Conservation (phyloP, 2,329 filamentous ascomycete species). For the Mollisia scopiformis region DNA sequence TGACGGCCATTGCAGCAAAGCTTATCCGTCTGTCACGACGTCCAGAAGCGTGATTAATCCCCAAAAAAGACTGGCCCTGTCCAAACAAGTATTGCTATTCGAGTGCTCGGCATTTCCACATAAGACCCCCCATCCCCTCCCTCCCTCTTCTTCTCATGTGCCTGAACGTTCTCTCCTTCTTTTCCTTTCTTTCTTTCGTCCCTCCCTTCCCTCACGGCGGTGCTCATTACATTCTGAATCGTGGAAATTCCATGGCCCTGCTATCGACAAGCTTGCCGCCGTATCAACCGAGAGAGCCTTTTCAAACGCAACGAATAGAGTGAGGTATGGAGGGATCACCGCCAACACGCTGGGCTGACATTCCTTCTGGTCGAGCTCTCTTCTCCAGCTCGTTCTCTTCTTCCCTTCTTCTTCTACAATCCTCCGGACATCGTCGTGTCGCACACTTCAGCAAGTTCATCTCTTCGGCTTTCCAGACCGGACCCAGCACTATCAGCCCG, state of each 20-base stretch:
- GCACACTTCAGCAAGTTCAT: slow-evolving; percentile 4
- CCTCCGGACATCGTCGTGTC: slow-evolving; percentile 7
- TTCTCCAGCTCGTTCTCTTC: slow-evolving; percentile 2
- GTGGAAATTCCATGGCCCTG: slow-evolving; percentile 5
- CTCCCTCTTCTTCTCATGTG: slow-evolving; percentile 14
- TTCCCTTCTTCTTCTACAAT: slow-evolving; percentile 7
- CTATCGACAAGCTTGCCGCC: slow-evolving; percentile 17
- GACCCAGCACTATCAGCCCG: slow-evolving; percentile 4
- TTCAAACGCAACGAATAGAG: slow-evolving; percentile 21
- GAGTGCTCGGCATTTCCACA: slow-evolving; percentile 30
- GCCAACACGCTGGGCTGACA: slow-evolving; percentile 8
- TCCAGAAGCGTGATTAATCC: slow-evolving; percentile 29
- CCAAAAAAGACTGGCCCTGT: slow-evolving; percentile 28
- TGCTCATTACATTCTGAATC: slow-evolving; percentile 1
- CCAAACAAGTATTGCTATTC: slow-evolving; percentile 21
- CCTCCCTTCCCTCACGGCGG: slow-evolving; percentile 8
- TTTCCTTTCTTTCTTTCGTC: slow-evolving; percentile 8
- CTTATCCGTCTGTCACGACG: slow-evolving; percentile 28
- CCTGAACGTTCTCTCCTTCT: slow-evolving; percentile 1
- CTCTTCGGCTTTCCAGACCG: not conserved
- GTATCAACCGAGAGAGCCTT: slow-evolving; percentile 22
- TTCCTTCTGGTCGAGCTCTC: not conserved
- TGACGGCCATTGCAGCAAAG: slow-evolving; percentile 20
- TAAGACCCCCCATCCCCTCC: no score
- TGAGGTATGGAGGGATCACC: slow-evolving; percentile 11